These are phyloP conservation scores for Cicer chorassanicum DNA, from an alignment of 306 rosid genomes.

Conservation along the genomic window DNA sequence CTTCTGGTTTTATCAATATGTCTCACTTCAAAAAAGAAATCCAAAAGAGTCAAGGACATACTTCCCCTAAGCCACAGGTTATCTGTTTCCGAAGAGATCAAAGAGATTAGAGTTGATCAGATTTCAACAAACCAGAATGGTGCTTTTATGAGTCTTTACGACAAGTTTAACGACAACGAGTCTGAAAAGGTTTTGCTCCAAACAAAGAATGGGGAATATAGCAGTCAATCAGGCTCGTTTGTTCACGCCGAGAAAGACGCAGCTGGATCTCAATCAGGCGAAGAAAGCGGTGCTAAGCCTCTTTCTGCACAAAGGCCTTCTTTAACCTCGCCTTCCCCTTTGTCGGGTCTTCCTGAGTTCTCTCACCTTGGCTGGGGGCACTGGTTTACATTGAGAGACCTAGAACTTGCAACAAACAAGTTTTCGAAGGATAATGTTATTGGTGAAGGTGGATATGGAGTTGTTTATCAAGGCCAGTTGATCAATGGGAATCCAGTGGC, in stretches of 20 bases:
- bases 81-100: constrained; percentile 80
- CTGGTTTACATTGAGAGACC: constrained; percentile 94
- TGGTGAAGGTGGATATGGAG: constrained; percentile 97
- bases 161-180: constrained; percentile 67
- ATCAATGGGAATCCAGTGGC: constrained; percentile 89
- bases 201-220: constrained; percentile 64
- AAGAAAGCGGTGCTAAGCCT: constrained; percentile 57
- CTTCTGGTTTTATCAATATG: constrained; percentile 77
- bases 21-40: constrained; percentile 74
- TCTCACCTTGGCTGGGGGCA: constrained; percentile 99
- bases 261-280: constrained; percentile 70
- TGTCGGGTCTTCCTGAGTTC: constrained; percentile 85
- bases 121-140: constrained; percentile 63
- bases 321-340: constrained; percentile 70
- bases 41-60: constrained; percentile 68
- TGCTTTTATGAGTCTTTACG: constrained; percentile 55
- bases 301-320: constrained; percentile 55
- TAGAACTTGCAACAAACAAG: constrained; percentile 82
- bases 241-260: constrained; percentile 64
- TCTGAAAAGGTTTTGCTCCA: constrained; percentile 70
- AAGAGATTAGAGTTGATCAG: constrained; percentile 84
- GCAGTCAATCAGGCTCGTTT: constrained; percentile 79
- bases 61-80: constrained; percentile 63
- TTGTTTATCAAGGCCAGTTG: constrained; percentile 79
- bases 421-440: constrained; percentile 83